Evolutionary conservation across 2,329 filamentous ascomycete species (phyloP).

Genomic region (Diplodia corticola): DNA sequence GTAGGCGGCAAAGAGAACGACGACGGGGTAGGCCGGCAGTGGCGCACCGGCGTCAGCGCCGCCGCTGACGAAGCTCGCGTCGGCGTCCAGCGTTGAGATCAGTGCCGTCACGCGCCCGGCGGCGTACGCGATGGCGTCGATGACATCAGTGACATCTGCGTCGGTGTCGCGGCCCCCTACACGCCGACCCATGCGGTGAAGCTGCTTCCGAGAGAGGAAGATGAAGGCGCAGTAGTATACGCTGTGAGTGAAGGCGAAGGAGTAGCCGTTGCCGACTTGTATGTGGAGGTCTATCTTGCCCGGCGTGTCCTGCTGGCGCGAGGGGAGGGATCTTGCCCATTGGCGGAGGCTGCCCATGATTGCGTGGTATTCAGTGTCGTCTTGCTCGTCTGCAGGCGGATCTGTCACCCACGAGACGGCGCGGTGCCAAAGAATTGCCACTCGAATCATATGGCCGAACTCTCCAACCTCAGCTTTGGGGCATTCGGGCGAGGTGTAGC

Average conservation of each 20-base stretch:
- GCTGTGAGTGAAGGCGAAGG: constrained; percentile 17
- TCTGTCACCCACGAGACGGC: constrained; percentile 13
- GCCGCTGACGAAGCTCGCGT: not conserved
- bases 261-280: constrained; percentile 15
- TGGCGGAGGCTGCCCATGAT: not conserved
- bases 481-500: not conserved
- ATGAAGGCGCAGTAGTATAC: constrained; percentile 14
- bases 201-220: constrained; percentile 9
- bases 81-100: constrained; percentile 1
- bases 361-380: constrained; percentile 2
- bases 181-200: constrained; percentile 16
- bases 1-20: constrained; percentile 16
- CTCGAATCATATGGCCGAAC: constrained; percentile 16
- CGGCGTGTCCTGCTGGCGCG: constrained; percentile 11
- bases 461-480: constrained; percentile 6
- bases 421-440: constrained; percentile 7
- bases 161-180: not conserved
- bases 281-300: constrained; percentile 21
- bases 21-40: not conserved
- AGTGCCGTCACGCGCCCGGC: constrained; percentile 13
- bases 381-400: constrained; percentile 12
- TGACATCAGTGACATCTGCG: not conserved
- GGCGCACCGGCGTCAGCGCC: not conserved
- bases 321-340: constrained; percentile 5
- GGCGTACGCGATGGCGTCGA: not conserved